Conservation (phyloP, 345 rosid species). For the Excoecaria agallocha region DNA sequence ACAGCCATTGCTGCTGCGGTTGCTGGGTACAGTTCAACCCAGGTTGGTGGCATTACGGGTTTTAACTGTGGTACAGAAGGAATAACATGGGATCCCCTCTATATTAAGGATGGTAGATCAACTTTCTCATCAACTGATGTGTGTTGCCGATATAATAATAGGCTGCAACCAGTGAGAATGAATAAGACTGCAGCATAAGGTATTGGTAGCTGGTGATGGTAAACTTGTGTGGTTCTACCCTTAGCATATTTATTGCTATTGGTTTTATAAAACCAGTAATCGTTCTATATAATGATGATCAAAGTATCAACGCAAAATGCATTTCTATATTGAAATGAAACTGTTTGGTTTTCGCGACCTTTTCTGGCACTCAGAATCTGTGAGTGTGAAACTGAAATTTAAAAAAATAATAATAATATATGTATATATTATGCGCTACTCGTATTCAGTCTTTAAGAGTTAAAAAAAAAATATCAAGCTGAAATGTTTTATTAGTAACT, state of each 20-base stretch:
- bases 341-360: not conserved
- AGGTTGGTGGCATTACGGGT: slow-evolving; percentile 17
- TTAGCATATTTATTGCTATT: not conserved
- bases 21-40: slow-evolving; percentile 23
- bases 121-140: slow-evolving; percentile 10
- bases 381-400: not conserved
- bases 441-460: too few species aligned
- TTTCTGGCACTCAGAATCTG: not conserved
- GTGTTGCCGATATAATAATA: slow-evolving; percentile 15
- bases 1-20: slow-evolving; percentile 27
- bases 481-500: too few species aligned
- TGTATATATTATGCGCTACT: too few species aligned
- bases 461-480: too few species aligned
- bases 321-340: not conserved
- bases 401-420: too few species aligned
- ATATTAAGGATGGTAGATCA: slow-evolving; percentile 4
- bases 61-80: slow-evolving; percentile 39
- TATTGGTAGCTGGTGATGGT: not conserved
- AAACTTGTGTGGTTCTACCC: not conserved
- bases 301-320: not conserved
- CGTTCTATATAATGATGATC: not conserved
- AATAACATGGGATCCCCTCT: slow-evolving; percentile 21
- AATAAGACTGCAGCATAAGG: not conserved
- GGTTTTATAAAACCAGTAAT: not conserved
- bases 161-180: not conserved